Base-by-base conservation (phyloP, 768 basidiomycete species). In the Coprinellus aureogranulatus region DNA sequence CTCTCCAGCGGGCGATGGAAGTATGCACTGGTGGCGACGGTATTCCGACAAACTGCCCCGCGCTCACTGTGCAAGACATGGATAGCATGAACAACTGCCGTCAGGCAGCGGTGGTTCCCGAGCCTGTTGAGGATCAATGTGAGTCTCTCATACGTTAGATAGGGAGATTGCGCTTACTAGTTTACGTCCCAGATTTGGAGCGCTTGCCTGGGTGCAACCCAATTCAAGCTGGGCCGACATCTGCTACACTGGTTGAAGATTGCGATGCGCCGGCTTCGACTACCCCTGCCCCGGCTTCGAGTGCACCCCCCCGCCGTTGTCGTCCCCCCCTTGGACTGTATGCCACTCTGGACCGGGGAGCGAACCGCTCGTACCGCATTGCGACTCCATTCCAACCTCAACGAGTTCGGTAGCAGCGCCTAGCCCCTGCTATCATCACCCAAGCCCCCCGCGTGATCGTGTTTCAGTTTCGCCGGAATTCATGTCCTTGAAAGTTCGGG, bases 251-350 rank as follows among this genome's bases (percentile, higher is more conserved):
- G 31, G 47, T 57, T 10, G 28, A 30, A 20, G 48, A 57, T 48
- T 57, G 55, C 48, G 48, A 57, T 41, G 55, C 55, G 16, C 47
- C 48, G 14, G 47, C 55, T 28, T 49, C 55, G 6, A 57, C 55
- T 22, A 57, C 55, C 14, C 28, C 46, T 37, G 55, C 55, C n/a
- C 55, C 55, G 1, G 34, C 48, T 4, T 49, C 51, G 8, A 62
- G 53, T 16, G 26, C 30, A 9, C 59, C 55, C 58, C n/a, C 69
- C 61, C 64, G 62, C 45, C 66, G 42, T 57, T 8, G 55, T 50
- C 20, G 27, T 14, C 39, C 34, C 55, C 55, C 2, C 47, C 55
- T 14, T 57, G 55, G 55, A 50, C 30, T 11, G 55, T 57, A 10
- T 57, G 55, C 30, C 48, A 50, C 18, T 50, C 55, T 20, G 55